Percentiles rank a stretch among this genome's conserved stretches.
phyloP scores from a whole-genome alignment of 176 grass and related monocot species.

The Cenchrus purpureus region DNA sequence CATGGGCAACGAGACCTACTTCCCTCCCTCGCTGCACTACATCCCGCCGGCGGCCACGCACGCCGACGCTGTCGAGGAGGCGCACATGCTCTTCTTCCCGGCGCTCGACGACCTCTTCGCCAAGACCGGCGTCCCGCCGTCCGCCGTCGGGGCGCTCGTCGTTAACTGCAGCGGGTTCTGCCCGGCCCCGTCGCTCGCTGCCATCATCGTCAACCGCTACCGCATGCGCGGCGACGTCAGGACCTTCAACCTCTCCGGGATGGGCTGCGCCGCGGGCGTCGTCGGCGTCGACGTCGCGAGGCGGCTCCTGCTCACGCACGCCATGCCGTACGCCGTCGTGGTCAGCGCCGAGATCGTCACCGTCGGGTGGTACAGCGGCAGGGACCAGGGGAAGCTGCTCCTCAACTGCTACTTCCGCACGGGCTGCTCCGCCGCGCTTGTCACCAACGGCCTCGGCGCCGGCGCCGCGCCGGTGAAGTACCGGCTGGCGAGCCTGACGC shows the following conservation, averaged over 20 bases:
- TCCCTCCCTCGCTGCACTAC: conserved; percentile 59
- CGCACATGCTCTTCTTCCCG: conserved; percentile 54
- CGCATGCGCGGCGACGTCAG: conserved; percentile 58
- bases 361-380: conserved; percentile 76
- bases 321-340: conserved; percentile 49
- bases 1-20: conserved; percentile 86
- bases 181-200: conserved; percentile 57
- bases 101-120: conserved; percentile 64
- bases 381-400: conserved; percentile 70
- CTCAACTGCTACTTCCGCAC: conserved; percentile 84
- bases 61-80: conserved; percentile 50
- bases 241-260: conserved; percentile 76
- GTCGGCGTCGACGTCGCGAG: conserved; percentile 62
- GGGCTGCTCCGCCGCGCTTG: conserved; percentile 57
- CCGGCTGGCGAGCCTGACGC: conserved; percentile 52
- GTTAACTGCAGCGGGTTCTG: conserved; percentile 73
- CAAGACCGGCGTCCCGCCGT: conserved; percentile 51
- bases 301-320: conserved; percentile 37
- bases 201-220: conserved; percentile 60
- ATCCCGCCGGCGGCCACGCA: conserved; percentile 58
- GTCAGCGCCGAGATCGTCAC: conserved; percentile 83
- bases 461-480: conserved; percentile 40
- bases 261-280: conserved; percentile 72
- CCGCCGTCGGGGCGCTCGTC: conserved; percentile 58
- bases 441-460: neutral